phyloP scores from a whole-genome alignment of 352 stramenopile genomes.

The Phytophthora hybrid region DNA sequence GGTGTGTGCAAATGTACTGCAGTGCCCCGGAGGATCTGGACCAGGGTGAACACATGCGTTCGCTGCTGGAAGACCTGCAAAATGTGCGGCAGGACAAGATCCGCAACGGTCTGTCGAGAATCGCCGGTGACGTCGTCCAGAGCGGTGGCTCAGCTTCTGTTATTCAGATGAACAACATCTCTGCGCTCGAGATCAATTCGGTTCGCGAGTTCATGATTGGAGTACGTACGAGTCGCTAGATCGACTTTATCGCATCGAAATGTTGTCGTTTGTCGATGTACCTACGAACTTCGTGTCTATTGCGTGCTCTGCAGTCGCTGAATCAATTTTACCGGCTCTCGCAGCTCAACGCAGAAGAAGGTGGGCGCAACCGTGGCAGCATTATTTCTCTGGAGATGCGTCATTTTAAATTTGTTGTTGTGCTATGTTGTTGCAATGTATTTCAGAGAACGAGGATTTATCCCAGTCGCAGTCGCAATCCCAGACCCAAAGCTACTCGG shows the following conservation, averaged over 20 bases:
- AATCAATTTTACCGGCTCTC: slow-evolving; percentile 83
- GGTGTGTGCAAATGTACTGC: slow-evolving; percentile 6
- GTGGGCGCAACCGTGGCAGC: slow-evolving; percentile 31
- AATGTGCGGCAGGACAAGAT: slow-evolving; percentile 93
- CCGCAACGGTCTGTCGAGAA: slow-evolving; percentile 86
- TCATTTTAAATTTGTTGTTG: slow-evolving; percentile 1
- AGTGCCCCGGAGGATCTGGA: slow-evolving; percentile 88
- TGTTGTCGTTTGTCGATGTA: not conserved
- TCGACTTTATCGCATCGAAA: not conserved
- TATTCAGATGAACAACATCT: slow-evolving; percentile 92
- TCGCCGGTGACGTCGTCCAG: slow-evolving; percentile 75
- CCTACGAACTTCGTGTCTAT: not conserved
- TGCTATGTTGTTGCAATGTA: not conserved
- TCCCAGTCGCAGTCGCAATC: slow-evolving; percentile 41
- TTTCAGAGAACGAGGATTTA: slow-evolving; percentile 27
- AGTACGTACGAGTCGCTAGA: slow-evolving; percentile 39
- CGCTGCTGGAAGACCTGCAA: slow-evolving; percentile 87
- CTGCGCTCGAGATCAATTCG: slow-evolving; percentile 87
- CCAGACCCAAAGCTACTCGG: slow-evolving; percentile 47
- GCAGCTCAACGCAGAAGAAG: slow-evolving; percentile 59
- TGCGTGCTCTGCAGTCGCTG: slow-evolving; percentile 60
- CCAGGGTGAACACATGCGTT: slow-evolving; percentile 83
- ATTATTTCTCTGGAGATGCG: not conserved
- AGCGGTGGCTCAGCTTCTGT: slow-evolving; percentile 75
- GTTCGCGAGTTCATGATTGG: slow-evolving; percentile 90